Base-by-base conservation (phyloP, 176 grass and related monocot genomes). In the Dactylis glomerata region DNA sequence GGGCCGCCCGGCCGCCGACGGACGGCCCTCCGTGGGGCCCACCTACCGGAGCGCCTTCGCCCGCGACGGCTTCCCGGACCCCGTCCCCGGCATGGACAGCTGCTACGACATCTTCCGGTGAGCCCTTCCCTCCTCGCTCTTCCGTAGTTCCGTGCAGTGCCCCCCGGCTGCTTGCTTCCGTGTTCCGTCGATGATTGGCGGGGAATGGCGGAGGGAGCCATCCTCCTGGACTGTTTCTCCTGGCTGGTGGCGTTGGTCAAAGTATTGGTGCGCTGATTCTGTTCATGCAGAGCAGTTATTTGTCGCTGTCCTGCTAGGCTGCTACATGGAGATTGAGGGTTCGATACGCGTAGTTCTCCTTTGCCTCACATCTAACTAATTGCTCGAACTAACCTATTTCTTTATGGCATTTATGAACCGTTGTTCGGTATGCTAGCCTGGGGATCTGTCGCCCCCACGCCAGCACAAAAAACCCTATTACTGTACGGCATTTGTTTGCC, bases 81-180 rank as follows among this genome's bases (percentile, higher is more conserved):
- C 91, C 28, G 84, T 90, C 66, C 44, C 87, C 62, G 93, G 93
- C 32, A 51, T 98, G 30, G 75, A 94, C 17, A 87, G 87, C 84
- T 98, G 96, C 85, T 98, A 92, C 89, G 96, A 98, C 77, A 92
- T 98, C 58, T 98, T 98, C 75, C 91, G 93, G 96, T 98, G 77
- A 75, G 54, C 64, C 23, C 28, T n/a, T 3, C n/a, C 10, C 75
- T 10, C 83, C 8, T 19, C 40, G 47, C 51, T 24, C 31, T 68
- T 50, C 56, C 64, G 42, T 52, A 5, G 57, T 30, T 10, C 57
- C 55, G 55, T 58, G 55, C 23, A 10, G 23, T 54, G 3, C 7
- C 8, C 8, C 2, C 6, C 32, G 75, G 22, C 1, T 58, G 40
- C 33, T 76, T 69, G 70, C 36, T 79, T 36, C 28, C 61, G 54